These are phyloP conservation scores for Gloeostereum incarnatum DNA, from an alignment of 768 basidiomycete genomes.

Conservation along the genomic window DNA sequence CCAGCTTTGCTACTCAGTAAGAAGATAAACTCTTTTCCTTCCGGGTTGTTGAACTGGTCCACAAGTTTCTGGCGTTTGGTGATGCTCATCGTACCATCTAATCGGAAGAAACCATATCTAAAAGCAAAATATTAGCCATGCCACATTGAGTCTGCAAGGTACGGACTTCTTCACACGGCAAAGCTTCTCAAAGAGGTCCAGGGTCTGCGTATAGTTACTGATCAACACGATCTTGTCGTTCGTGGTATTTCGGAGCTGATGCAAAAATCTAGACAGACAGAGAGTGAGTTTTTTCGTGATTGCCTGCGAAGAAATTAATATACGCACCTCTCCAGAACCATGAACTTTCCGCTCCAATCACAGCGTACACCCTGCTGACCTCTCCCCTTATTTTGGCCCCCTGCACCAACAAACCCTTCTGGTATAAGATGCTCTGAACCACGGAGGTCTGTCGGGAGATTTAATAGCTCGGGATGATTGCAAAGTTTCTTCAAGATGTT, in stretches of 20 bases:
- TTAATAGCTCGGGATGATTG: slow-evolving; percentile 88
- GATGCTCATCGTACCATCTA: slow-evolving; percentile 94
- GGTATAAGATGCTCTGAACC: slow-evolving; percentile 81
- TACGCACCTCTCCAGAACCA: slow-evolving; percentile 80
- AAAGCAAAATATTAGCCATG: slow-evolving; percentile 3
- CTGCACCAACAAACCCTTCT: slow-evolving; percentile 64
- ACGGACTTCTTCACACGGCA: slow-evolving; percentile 76
- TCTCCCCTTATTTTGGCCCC: slow-evolving; percentile 27
- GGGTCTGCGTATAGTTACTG: slow-evolving; percentile 93
- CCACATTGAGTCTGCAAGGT: not conserved
- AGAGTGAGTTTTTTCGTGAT: not conserved
- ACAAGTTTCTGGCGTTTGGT: slow-evolving; percentile 92
- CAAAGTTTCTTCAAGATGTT: slow-evolving; percentile 92
- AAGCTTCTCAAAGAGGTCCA: slow-evolving; percentile 87
- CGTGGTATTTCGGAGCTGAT: slow-evolving; percentile 71
- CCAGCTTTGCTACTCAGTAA: slow-evolving; percentile 92
- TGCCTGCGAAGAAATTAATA: not conserved
- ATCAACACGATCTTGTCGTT: slow-evolving; percentile 95
- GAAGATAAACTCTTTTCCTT: slow-evolving; percentile 91
- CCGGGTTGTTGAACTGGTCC: slow-evolving; percentile 91
- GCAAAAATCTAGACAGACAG: slow-evolving; percentile 56
- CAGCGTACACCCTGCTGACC: slow-evolving; percentile 51
- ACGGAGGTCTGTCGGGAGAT: slow-evolving; percentile 74
- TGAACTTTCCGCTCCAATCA: slow-evolving; percentile 87
- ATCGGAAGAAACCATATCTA: slow-evolving; percentile 83